Evolutionary conservation across 192 early-diverging fungal species (phyloP).

Genomic region (Paraglomus brasilianum): DNA sequence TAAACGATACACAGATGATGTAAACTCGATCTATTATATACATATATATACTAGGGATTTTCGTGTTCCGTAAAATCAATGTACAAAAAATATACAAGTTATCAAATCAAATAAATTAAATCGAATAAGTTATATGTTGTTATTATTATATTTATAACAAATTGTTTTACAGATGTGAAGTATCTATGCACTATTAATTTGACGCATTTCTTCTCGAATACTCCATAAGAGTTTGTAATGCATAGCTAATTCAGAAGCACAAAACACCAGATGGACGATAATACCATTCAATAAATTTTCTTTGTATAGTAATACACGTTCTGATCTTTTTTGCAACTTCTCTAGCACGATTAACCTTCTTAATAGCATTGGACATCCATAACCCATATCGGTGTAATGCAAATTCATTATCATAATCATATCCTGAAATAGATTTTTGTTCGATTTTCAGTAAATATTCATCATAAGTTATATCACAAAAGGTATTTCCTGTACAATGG

Average conservation of each 20-base stretch:
- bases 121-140: too few relatives aligned
- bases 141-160: too few relatives aligned
- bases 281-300: conserved; percentile 3
- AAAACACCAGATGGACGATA: background rate
- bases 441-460: conserved; percentile 27
- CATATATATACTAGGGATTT: too few relatives aligned
- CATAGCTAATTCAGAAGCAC: background rate
- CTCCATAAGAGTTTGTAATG: conserved; percentile 14
- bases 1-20: too few relatives aligned
- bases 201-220: too few relatives aligned
- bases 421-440: conserved; percentile 29
- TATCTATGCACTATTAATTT: conserved; percentile 14
- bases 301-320: background rate
- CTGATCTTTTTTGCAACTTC: background rate
- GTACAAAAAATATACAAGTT: too few relatives aligned
- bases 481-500: conserved; percentile 24
- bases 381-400: conserved; percentile 1
- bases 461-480: conserved; percentile 23
- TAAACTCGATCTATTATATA: too few relatives aligned
- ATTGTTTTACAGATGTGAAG: too few relatives aligned
- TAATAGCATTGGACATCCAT: background rate
- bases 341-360: background rate
- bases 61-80: too few relatives aligned
- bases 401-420: conserved; percentile 16
- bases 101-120: too few relatives aligned